These are phyloP conservation scores for Schizochytrium sp. DNA, from an alignment of 108 stramenopile species.

Conservation along the genomic window DNA sequence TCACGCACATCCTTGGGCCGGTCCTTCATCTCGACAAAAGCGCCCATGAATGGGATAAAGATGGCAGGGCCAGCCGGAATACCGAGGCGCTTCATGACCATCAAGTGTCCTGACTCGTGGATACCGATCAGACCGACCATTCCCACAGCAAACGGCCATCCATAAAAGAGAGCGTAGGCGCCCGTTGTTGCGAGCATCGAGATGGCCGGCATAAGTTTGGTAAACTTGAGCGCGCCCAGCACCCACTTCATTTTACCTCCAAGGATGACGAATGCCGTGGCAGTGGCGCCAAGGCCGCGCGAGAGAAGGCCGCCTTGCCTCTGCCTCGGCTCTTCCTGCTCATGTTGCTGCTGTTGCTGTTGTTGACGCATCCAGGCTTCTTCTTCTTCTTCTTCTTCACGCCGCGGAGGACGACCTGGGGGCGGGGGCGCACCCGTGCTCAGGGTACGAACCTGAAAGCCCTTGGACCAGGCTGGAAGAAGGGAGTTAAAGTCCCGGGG, in stretches of 20 bases:
- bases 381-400: not conserved
- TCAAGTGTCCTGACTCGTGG: constrained; percentile 76
- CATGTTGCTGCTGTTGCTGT: no score
- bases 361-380: no score
- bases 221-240: constrained; percentile 72
- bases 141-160: constrained; percentile 74
- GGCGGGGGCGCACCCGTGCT: not conserved
- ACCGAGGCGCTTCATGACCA: constrained; percentile 61
- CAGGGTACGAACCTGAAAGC: not conserved
- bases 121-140: constrained; percentile 77
- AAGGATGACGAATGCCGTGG: not conserved
- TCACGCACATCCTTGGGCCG: constrained; percentile 70
- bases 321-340: not conserved
- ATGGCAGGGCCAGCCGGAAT: constrained; percentile 81
- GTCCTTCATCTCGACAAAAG: constrained; percentile 70
- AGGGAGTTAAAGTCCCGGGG: not conserved
- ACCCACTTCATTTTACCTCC: constrained; percentile 76
- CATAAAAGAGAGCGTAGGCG: constrained; percentile 74
- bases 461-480: not conserved
- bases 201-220: constrained; percentile 72
- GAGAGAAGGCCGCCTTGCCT: not conserved
- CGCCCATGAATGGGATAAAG: constrained; percentile 87
- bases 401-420: not conserved
- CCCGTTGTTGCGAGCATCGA: constrained; percentile 74
- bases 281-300: not conserved